Conservation (phyloP, 805 yeast genomes). For the Kazachstania africana region DNA sequence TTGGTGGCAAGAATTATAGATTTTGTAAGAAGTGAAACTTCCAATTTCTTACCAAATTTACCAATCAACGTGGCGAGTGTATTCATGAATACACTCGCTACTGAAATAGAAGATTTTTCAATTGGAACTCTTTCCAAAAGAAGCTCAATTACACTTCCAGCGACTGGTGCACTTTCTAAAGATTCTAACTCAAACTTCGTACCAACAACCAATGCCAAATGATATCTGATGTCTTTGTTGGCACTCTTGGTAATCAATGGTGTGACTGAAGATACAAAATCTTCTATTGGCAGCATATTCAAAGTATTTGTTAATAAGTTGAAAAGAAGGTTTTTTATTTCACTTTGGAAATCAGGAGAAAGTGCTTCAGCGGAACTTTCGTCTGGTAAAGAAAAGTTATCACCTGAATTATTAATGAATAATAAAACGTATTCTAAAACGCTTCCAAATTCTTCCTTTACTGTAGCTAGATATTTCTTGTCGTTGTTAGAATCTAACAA, state of each 20-base stretch:
- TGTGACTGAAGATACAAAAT: conserved; percentile 54
- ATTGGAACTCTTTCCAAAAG: conserved; percentile 31
- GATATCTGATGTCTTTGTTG: conserved; percentile 42
- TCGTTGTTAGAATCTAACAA: conserved; percentile 31
- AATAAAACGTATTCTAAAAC: conserved; percentile 16
- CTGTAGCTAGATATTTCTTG: conserved; percentile 5
- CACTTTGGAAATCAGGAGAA: conserved; percentile 12
- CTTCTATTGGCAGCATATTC: conserved; percentile 61
- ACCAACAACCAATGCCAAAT: conserved; percentile 50
- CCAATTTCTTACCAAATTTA: conserved; percentile 46
- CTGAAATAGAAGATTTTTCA: conserved; percentile 26
- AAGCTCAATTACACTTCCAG: conserved; percentile 38
- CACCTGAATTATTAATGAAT: conserved; percentile 10
- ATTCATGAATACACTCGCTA: conserved; percentile 62
- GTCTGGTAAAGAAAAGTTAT: conserved; percentile 1
- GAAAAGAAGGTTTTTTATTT: conserved; percentile 35
- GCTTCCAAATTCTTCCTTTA: conserved; percentile 17
- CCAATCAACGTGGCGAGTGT: conserved; percentile 50
- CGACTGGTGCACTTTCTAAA: conserved; percentile 39
- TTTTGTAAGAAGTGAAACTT: conserved; percentile 35
- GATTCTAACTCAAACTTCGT: conserved; percentile 62
- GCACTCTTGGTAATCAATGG: conserved; percentile 24
- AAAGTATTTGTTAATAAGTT: conserved; percentile 50
- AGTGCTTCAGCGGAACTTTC: conserved; percentile 10
- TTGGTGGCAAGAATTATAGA: conserved; percentile 42